These are phyloP conservation scores for Eucalyptus shirleyi DNA, from an alignment of 345 rosid genomes.

Conservation along the genomic window DNA sequence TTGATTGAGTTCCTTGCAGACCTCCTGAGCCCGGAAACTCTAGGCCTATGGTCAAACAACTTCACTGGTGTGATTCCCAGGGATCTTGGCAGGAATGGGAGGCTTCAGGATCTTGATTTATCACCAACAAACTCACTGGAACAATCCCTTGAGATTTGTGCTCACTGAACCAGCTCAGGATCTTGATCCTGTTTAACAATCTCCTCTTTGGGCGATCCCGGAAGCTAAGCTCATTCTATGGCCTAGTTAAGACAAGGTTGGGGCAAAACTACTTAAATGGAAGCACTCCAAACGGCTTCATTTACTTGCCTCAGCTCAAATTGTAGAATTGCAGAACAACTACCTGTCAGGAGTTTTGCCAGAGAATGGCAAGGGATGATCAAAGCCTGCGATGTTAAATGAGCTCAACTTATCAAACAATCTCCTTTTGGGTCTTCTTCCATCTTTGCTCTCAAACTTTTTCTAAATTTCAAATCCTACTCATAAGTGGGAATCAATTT, in stretches of 20 bases:
- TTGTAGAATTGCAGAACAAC: constrained; percentile 51
- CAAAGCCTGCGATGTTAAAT: constrained; percentile 21
- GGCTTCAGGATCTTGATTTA: constrained; percentile 35
- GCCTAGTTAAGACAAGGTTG: constrained; percentile 38
- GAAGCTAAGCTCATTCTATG: constrained; percentile 30
- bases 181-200: constrained; percentile 37
- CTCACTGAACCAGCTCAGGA: constrained; percentile 23
- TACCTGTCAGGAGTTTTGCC: constrained; percentile 34
- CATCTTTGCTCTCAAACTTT: constrained; percentile 33
- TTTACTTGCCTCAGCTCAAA: constrained; percentile 46
- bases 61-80: constrained; percentile 53
- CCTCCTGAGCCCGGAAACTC: constrained; percentile 27
- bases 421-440: constrained; percentile 33
- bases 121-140: constrained; percentile 69
- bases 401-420: constrained; percentile 53
- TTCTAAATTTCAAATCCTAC: constrained; percentile 36
- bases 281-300: constrained; percentile 36
- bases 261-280: constrained; percentile 63
- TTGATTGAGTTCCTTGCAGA: constrained; percentile 34
- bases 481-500: constrained; percentile 33
- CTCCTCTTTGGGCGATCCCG: constrained; percentile 53
- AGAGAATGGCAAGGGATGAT: constrained; percentile 9
- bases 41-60: constrained; percentile 53
- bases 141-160: constrained; percentile 38
- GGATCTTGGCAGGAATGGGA: constrained; percentile 40